phyloP scores from a whole-genome alignment of 2,329 filamentous ascomycete species.

The Coniella vitis region DNA sequence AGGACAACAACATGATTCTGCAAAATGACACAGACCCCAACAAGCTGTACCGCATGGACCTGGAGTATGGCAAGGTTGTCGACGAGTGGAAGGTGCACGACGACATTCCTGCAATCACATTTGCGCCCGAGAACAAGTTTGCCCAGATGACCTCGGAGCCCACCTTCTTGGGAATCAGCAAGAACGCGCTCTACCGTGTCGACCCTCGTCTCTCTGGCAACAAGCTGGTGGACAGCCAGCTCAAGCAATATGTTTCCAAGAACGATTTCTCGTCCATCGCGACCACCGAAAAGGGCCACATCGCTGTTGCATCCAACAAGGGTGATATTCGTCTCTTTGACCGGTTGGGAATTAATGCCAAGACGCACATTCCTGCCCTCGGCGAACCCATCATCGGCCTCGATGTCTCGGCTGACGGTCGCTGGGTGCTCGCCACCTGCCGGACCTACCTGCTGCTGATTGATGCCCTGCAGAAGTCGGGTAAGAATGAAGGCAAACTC shows the following conservation, averaged over 20 bases:
- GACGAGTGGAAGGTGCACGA: conserved; percentile 99
- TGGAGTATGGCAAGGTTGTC: conserved; percentile 95
- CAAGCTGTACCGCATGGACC: conserved; percentile 92
- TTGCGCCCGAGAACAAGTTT: conserved; percentile 96
- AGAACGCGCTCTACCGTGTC: conserved; percentile 87
- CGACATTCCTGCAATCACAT: conserved; percentile 85
- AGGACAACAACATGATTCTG: conserved; percentile 83
- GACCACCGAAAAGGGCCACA: conserved; percentile 93
- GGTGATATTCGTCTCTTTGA: conserved; percentile 95
- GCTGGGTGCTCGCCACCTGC: conserved; percentile 92
- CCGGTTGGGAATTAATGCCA: conserved; percentile 90
- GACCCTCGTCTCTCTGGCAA: conserved; percentile 84
- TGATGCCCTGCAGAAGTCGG: conserved; percentile 80
- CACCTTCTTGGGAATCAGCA: conserved; percentile 88
- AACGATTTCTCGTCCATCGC: conserved; percentile 94
- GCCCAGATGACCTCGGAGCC: conserved; percentile 94
- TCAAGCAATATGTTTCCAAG: conserved; percentile 96
- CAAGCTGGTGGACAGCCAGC: conserved; percentile 86
- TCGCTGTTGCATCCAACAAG: conserved; percentile 95
- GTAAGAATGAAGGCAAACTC: conserved; percentile 97
- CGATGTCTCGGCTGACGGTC: conserved; percentile 90
- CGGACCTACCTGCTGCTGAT: conserved; percentile 91
- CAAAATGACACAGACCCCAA: conserved; percentile 81
- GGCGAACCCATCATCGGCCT: conserved; percentile 92
- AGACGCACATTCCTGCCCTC: conserved; percentile 91